Base-by-base conservation (phyloP, 305 asterid genomes). In the Fraxinus floribunda region DNA sequence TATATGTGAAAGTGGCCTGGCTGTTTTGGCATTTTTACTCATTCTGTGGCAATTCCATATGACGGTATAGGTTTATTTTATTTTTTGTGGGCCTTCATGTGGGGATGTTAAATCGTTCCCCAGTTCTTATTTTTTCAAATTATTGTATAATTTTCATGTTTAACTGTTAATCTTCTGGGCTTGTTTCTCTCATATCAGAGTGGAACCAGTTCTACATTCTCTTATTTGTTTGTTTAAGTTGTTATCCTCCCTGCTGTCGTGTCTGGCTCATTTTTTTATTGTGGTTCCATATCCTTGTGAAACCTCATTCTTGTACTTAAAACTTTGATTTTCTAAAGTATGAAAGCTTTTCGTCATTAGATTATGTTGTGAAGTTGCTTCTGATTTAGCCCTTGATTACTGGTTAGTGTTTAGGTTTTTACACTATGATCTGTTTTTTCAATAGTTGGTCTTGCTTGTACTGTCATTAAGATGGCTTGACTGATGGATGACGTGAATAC, bases 391-490 rank as follows among this genome's bases (percentile, higher is more conserved):
- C 22, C 75, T 70, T 70, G 60, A 26, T 4, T 30, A 70, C 41
- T 68, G n/a, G 3, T 70, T 68, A 68, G 3, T 70, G 41, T 13
- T 15, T 71, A 71, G 36, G n/a, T 64, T 7, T 68, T 68, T 68
- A 68, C 75, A 68, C 18, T 83, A 81, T 39, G 30, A 39, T 26
- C 52, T 32, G 44, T 35, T 66, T 16, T 8, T 68, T 55, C 15
- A 78, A 39, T 66, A 80, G 52, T 77, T 46, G 82, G 26, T 71
- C 74, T 78, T 73, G 52, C 66, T 29, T 57, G 29, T 85, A 80
- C 78, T 36, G 20, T 81, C 41, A 44, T 80, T 70, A 78, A 34
- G 76, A 78, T 84, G 30, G 78, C 55, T 84, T 36, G 60, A 82
- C 77, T 79, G 68, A 83, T 77, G 62, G 79, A 75, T 36, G 68